Conservation (phyloP, 768 basidiomycete species). For the Russula abietina region DNA sequence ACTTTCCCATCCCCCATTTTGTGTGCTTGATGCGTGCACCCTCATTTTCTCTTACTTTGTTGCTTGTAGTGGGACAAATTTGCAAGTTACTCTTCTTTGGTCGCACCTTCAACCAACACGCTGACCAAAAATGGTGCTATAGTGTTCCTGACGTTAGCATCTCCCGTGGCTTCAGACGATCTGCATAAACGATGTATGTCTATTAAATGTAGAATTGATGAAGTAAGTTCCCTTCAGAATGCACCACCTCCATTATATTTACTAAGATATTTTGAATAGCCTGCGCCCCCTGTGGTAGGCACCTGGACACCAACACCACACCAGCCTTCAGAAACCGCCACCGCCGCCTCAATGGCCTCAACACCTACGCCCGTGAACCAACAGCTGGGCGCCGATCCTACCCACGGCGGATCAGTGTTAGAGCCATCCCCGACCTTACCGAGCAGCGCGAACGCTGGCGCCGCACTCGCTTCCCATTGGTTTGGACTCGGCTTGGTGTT, state of each 20-base stretch:
- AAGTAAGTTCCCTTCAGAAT: background rate
- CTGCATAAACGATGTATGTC: background rate
- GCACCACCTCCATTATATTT: background rate
- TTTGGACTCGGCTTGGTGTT: background rate
- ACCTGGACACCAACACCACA: background rate
- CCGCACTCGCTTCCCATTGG: background rate
- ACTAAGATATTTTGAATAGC: background rate
- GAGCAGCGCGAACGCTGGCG: constrained; percentile 9
- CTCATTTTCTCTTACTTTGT: background rate
- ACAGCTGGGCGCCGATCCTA: background rate
- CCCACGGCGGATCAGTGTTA: background rate
- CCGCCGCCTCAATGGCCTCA: background rate
- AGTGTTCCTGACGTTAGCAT: constrained; percentile 2
- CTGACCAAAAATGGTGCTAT: background rate
- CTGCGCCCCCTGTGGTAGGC: background rate
- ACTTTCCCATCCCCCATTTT: background rate
- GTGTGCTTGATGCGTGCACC: constrained; percentile 1
- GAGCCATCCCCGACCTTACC: background rate
- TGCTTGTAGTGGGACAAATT: background rate
- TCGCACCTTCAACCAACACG: background rate
- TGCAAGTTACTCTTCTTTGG: constrained; percentile 5
- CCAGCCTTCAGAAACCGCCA: background rate
- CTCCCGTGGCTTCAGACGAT: background rate
- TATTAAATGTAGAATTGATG: no score
- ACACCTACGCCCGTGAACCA: background rate